Evolutionary conservation across 108 stramenopile genomes (phyloP).

Genomic region (Fragilariopsis cylindrus): DNA sequence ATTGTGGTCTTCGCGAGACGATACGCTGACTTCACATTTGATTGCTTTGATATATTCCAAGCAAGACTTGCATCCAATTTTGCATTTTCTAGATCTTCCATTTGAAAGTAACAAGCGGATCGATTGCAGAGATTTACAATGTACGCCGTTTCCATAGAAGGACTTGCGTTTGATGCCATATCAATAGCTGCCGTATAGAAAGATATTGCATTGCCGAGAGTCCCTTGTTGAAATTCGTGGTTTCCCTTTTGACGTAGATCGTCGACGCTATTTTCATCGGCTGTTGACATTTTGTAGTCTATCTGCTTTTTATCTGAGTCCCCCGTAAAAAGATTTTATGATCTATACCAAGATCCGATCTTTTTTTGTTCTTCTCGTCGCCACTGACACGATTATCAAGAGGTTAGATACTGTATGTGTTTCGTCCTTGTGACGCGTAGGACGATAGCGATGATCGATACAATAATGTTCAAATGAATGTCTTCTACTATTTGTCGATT

Average conservation of each 20-base stretch:
- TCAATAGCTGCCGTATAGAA: constrained; percentile 49
- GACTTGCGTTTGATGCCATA: constrained; percentile 6
- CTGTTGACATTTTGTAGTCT: too few species aligned
- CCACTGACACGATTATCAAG: too few species aligned
- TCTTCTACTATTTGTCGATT: too few species aligned
- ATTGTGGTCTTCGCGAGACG: constrained; percentile 77
- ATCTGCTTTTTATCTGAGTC: too few species aligned
- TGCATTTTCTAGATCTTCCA: constrained; percentile 64
- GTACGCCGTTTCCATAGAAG: constrained; percentile 26
- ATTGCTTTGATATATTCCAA: constrained; percentile 36
- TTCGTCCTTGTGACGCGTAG: too few species aligned
- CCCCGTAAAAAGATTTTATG: too few species aligned
- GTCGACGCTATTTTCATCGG: constrained; percentile 15
- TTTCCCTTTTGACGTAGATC: constrained; percentile 58
- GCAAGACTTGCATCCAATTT: constrained; percentile 60
- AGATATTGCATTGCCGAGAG: constrained; percentile 42
- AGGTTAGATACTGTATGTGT: too few species aligned
- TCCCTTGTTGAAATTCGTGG: constrained; percentile 45
- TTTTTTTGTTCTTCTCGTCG: too few species aligned
- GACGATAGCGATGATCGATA: too few species aligned
- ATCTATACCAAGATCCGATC: too few species aligned
- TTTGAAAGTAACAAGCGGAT: constrained; percentile 69
- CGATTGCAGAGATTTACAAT: constrained; percentile 77
- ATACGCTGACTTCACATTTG: constrained; percentile 68
- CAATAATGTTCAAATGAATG: too few species aligned